These are phyloP conservation scores for Ophiobolus disseminans DNA, from an alignment of 2,329 filamentous ascomycete genomes.

Conservation along the genomic window DNA sequence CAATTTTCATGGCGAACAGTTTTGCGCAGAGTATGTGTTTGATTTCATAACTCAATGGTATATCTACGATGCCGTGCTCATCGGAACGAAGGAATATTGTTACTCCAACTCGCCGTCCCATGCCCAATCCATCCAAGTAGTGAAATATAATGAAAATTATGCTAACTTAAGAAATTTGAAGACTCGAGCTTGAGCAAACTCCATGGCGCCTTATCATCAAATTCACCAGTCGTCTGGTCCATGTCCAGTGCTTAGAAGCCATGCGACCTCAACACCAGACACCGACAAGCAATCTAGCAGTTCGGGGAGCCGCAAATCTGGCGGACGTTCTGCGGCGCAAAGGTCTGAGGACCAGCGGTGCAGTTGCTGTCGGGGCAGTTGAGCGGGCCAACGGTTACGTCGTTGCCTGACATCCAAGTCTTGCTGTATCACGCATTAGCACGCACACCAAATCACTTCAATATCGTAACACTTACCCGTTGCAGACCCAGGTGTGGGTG, in stretches of 20 bases:
- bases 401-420: constrained; percentile 7
- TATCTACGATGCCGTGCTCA: too few relatives aligned
- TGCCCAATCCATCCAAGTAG: too few relatives aligned
- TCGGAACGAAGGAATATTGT: too few relatives aligned
- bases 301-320: constrained; percentile 24
- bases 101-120: too few relatives aligned
- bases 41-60: too few relatives aligned
- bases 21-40: too few relatives aligned
- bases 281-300: constrained; percentile 9
- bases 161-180: too few relatives aligned
- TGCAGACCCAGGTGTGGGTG: constrained; percentile 37
- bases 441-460: too few relatives aligned
- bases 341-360: constrained; percentile 1
- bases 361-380: not conserved
- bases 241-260: not conserved
- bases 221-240: not conserved
- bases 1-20: too few relatives aligned
- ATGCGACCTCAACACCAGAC: not conserved
- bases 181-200: too few relatives aligned
- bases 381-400: not conserved
- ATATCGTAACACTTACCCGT: constrained; percentile 27
- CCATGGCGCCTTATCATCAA: not conserved
- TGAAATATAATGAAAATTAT: too few relatives aligned
- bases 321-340: constrained; percentile 24
- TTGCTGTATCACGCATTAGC: not conserved